Evolutionary conservation across 73 alveolate species (phyloP), one percentile per base, ranked within the genome.

Genomic region (Paramecium primaurelia): DNA sequence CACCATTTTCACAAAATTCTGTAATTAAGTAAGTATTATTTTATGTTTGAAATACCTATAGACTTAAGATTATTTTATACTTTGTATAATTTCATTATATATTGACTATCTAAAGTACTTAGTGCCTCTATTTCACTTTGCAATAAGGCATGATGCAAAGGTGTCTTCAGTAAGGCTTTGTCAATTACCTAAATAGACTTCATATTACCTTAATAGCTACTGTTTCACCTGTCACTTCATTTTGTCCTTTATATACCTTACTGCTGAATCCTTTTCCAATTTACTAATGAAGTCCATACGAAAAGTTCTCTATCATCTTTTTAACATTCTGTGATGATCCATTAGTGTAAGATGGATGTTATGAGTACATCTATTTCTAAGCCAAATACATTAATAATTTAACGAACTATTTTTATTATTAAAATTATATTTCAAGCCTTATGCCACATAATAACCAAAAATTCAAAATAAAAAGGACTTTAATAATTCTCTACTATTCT

Each of bases 1-100:
- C 94, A 40, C 94, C 94, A 45, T 71, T 60, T 28, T 89, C 94
- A 71, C 94, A 89, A 89, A 89, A 89, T 12, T 89, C 94, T 30
- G 94, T 89, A 10, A 89, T 89, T 28, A 89, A 38, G n/a, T 89
- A 89, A 14, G 94, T 89, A 64, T 89, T 89, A 47, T 89, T 89
- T 25, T 77, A 77, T 1, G 94, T 89, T 14, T 89, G 68, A 60
- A 89, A 89, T 2, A 89, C 94, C 91, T 77, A 42, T 49, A 49
- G 18, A 20, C 26, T 6, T 38, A 42, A 26, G n/a, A 8, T 6
- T 20, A 38, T 6, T 11, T 11, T 22, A 34, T 77, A 80, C 91
- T 49, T 80, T 80, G 16, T 44, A 80, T 20, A 80, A 47, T 80
- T 80, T 80, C 91, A 80, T 80, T 2, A 80, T 80, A 12, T 80